Conservation (phyloP, 768 basidiomycete genomes). For the Agaricus blazei region DNA sequence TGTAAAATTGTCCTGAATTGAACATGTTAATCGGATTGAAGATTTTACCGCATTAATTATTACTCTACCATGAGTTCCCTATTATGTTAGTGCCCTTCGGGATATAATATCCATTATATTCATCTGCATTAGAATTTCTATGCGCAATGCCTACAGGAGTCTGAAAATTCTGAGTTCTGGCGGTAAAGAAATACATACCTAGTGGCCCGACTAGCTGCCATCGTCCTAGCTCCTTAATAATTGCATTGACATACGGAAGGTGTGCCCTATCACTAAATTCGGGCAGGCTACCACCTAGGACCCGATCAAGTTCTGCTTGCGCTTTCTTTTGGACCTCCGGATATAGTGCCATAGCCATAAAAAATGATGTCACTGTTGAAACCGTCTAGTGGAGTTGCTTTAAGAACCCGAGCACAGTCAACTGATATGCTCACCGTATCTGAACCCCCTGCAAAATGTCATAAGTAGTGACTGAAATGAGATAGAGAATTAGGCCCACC, state of each 20-base stretch:
- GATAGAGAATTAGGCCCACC: conserved; percentile 17
- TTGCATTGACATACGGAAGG: conserved; percentile 26
- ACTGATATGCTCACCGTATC: conserved; percentile 27
- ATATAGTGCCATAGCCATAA: conserved; percentile 15
- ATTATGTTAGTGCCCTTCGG: conserved; percentile 26
- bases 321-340: conserved; percentile 13
- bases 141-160: conserved; percentile 15
- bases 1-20: conserved; percentile 15
- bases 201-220: conserved; percentile 17
- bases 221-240: conserved; percentile 20
- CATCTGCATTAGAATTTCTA: conserved; percentile 21
- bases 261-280: neutral
- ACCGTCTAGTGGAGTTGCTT: conserved; percentile 18
- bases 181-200: conserved; percentile 18
- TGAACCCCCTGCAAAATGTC: conserved; percentile 28
- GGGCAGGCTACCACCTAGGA: no score
- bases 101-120: conserved; percentile 13
- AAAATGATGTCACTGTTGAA: conserved; percentile 23
- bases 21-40: no score
- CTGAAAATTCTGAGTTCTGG: neutral
- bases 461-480: neutral
- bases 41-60: no score
- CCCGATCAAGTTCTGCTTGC: conserved; percentile 2
- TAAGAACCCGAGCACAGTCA: neutral
- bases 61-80: conserved; percentile 17